Percentiles rank a stretch among this genome's conserved stretches.
phyloP scores from a whole-genome alignment of 176 grass and related monocot genomes.

The Phyllostachys edulis region DNA sequence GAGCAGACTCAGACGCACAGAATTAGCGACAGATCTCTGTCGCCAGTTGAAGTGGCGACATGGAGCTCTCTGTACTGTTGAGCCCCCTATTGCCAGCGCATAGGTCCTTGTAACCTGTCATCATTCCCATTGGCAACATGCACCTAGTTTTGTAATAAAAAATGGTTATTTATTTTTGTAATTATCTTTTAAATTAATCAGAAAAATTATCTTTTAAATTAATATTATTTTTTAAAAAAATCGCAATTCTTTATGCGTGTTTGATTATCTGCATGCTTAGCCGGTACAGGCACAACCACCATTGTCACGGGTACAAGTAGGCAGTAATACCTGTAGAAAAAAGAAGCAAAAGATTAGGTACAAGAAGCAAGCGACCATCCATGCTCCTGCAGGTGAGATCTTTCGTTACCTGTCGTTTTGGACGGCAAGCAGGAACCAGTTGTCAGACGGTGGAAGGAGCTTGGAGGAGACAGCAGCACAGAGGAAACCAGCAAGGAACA shows the following conservation, averaged over 20 bases:
- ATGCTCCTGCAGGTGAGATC: neutral
- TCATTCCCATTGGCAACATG: no score
- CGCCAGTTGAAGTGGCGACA: no score
- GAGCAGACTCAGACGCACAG: no score
- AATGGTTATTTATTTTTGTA: no score
- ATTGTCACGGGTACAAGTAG: conserved; percentile 68
- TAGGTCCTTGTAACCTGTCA: no score
- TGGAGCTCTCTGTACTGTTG: no score
- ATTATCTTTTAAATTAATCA: no score
- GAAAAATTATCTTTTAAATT: no score
- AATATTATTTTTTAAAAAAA: no score
- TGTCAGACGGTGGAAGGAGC: conserved; percentile 39
- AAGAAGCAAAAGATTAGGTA: neutral
- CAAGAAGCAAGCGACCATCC: neutral
- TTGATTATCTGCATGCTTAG: conserved; percentile 93
- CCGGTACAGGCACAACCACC: conserved; percentile 70
- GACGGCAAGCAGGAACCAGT: conserved; percentile 34
- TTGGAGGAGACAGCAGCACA: conserved; percentile 50
- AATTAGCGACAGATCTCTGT: no score
- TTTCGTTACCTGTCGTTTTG: conserved; percentile 47
- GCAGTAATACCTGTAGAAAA: conserved; percentile 65
- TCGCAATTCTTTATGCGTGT: conserved; percentile 51
- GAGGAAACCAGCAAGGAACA: conserved; percentile 43
- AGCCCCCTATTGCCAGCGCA: no score
- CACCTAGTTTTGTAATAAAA: no score